Evolutionary conservation across 1,284 basidiomycete species (phyloP).

Genomic region (Heterobasidion irregulare): DNA sequence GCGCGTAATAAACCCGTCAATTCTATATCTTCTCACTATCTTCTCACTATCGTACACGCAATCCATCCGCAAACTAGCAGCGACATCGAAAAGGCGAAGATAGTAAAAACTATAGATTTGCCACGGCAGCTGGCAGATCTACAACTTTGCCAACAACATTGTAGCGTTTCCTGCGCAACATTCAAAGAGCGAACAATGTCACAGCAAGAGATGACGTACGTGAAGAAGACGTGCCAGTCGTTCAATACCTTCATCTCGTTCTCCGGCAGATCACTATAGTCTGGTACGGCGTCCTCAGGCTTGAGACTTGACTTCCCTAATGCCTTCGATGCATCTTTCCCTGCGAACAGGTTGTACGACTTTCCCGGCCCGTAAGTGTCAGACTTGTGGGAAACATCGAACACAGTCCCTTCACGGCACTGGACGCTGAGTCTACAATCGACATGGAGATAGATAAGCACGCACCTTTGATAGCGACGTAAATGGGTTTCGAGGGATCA

Average conservation of each 20-base stretch:
- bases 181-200: neutral
- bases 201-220: slow-evolving; percentile 30
- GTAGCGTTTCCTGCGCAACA: slow-evolving; percentile 55
- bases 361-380: slow-evolving; percentile 76
- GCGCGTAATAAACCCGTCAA: too few relatives aligned
- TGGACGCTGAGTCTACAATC: too few relatives aligned
- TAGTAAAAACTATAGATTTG: slow-evolving; percentile 14
- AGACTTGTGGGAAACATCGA: slow-evolving; percentile 75
- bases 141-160: slow-evolving; percentile 69
- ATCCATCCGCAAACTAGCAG: slow-evolving; percentile 1
- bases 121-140: slow-evolving; percentile 31
- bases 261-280: slow-evolving; percentile 74
- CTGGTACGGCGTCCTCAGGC: slow-evolving; percentile 80
- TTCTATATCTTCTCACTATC: too few relatives aligned
- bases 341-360: slow-evolving; percentile 74
- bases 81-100: neutral
- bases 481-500: slow-evolving; percentile 61
- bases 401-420: slow-evolving; percentile 54
- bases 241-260: slow-evolving; percentile 80
- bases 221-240: slow-evolving; percentile 84
- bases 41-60: neutral
- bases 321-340: slow-evolving; percentile 84
- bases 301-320: slow-evolving; percentile 86
- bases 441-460: too few relatives aligned
- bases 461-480: slow-evolving; percentile 82